Conservation (phyloP, 331 rosid species). For the Quercus lobata region DNA sequence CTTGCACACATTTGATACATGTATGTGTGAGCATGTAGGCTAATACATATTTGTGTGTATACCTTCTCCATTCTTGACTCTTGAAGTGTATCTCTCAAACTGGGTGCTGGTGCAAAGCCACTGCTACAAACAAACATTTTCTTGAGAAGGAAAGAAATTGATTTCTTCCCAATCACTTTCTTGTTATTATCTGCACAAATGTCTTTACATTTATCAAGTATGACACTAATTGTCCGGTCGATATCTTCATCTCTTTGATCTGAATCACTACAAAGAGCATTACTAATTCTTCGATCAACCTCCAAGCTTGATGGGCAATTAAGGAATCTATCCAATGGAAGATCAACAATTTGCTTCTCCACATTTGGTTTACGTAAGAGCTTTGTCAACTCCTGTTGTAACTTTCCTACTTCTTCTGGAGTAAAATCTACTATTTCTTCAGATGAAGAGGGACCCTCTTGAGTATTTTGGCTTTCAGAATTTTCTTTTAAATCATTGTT, state of each 20-base stretch:
- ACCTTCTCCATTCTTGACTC: conserved; percentile 99
- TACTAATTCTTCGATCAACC: conserved; percentile 81
- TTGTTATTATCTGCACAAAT: conserved; percentile 61
- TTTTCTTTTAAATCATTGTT: conserved; percentile 54
- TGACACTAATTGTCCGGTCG: conserved; percentile 81
- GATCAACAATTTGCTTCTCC: conserved; percentile 70
- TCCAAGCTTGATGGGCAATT: conserved; percentile 98
- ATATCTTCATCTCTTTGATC: conserved; percentile 69
- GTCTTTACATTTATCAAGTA: conserved; percentile 78
- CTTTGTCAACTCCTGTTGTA: conserved; percentile 74
- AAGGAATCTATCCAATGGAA: conserved; percentile 89
- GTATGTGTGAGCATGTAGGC: not conserved
- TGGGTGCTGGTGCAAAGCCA: conserved; percentile 86
- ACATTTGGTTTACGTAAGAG: conserved; percentile 63
- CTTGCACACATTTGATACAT: not conserved
- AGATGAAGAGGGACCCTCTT: conserved; percentile 56
- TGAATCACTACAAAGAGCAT: conserved; percentile 45
- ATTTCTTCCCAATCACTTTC: conserved; percentile 75
- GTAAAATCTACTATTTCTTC: conserved; percentile 73
- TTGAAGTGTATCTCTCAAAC: conserved; percentile 72
- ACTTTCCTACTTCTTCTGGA: conserved; percentile 87
- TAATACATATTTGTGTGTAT: not conserved
- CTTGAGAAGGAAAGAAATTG: conserved; percentile 80
- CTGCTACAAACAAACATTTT: conserved; percentile 83
- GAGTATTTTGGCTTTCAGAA: conserved; percentile 25